A percentile compares a stretch with the other conserved stretches of the same genome.
Conservation (phyloP, 306 rosid species). For the Begonia fuchsioides region DNA sequence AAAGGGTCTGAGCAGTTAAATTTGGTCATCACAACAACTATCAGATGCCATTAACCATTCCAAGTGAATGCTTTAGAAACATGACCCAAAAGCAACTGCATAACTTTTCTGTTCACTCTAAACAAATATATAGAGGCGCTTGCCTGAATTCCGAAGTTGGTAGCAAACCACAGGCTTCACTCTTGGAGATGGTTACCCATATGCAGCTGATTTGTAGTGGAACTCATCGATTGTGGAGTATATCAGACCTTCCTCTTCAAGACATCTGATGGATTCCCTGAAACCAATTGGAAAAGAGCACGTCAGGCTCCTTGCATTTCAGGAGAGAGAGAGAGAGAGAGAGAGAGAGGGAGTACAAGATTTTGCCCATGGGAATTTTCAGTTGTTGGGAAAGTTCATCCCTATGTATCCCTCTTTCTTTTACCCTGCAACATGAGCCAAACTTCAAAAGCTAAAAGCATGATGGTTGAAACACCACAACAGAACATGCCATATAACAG, state of each 20-base stretch:
- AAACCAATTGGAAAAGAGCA: slow-evolving; percentile 2
- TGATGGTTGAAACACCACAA: background rate
- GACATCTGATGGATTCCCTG: slow-evolving; percentile 63
- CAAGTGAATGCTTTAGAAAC: too few species aligned
- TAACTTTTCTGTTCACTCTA: too few species aligned
- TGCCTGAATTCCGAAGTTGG: too few species aligned
- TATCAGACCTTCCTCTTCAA: slow-evolving; percentile 67
- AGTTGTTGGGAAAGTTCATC: slow-evolving; percentile 59
- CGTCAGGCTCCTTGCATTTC: background rate
- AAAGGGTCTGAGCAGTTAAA: too few species aligned
- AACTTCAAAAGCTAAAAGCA: slow-evolving; percentile 1
- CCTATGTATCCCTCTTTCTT: slow-evolving; percentile 58
- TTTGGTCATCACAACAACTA: too few species aligned
- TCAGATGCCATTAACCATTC: too few species aligned
- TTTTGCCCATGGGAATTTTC: slow-evolving; percentile 63
- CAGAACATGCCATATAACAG: too few species aligned
- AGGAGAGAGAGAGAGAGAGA: background rate
- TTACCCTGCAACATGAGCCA: slow-evolving; percentile 32
- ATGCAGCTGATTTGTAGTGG: slow-evolving; percentile 70
- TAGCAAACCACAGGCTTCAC: background rate
- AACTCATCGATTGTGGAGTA: slow-evolving; percentile 84
- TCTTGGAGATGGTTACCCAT: slow-evolving; percentile 2
- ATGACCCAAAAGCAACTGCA: too few species aligned
- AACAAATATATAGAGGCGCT: too few species aligned
- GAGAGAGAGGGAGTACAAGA: slow-evolving; percentile 33